Evolutionary conservation across 1,284 basidiomycete species (phyloP).

Genomic region (Boletus sp.): DNA sequence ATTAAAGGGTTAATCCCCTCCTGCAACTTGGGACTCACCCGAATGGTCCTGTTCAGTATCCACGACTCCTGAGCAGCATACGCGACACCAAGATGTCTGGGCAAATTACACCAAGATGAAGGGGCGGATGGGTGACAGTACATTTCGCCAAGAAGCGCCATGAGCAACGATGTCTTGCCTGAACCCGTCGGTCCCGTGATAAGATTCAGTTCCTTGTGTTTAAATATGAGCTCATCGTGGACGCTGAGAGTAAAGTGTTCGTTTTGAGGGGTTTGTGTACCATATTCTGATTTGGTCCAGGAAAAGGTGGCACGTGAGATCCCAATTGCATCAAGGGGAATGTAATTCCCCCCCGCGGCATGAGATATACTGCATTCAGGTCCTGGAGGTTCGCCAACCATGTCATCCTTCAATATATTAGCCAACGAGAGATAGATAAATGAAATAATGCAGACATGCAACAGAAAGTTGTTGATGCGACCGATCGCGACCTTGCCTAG

Average conservation of each 20-base stretch:
- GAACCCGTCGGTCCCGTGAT: slow-evolving; percentile 65
- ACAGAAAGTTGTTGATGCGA: slow-evolving; percentile 28
- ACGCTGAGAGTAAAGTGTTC: slow-evolving; percentile 51
- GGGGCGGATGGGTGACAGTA: slow-evolving; percentile 12
- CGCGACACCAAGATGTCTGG: slow-evolving; percentile 58
- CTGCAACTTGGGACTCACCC: slow-evolving; percentile 24
- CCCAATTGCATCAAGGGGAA: slow-evolving; percentile 28
- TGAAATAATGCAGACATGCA: slow-evolving; percentile 4
- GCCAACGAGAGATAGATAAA: neutral
- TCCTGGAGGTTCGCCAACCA: neutral
- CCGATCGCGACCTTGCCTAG: slow-evolving; percentile 16
- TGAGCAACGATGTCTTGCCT: slow-evolving; percentile 55
- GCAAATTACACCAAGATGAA: slow-evolving; percentile 54
- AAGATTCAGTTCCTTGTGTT: slow-evolving; percentile 60
- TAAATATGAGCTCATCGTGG: slow-evolving; percentile 59
- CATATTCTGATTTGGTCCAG: slow-evolving; percentile 31
- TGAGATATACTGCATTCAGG: slow-evolving; percentile 12
- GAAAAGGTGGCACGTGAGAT: slow-evolving; percentile 41
- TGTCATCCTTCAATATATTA: slow-evolving; percentile 12
- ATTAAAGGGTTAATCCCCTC: slow-evolving; percentile 29
- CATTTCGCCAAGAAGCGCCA: slow-evolving; percentile 55
- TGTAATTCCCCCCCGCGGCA: neutral
- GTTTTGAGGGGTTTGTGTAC: slow-evolving; percentile 25
- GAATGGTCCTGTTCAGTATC: slow-evolving; percentile 57
- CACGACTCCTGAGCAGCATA: slow-evolving; percentile 70